Base-by-base conservation (phyloP, 2,329 filamentous ascomycete genomes). In the Magnaporthiopsis incrustans region DNA sequence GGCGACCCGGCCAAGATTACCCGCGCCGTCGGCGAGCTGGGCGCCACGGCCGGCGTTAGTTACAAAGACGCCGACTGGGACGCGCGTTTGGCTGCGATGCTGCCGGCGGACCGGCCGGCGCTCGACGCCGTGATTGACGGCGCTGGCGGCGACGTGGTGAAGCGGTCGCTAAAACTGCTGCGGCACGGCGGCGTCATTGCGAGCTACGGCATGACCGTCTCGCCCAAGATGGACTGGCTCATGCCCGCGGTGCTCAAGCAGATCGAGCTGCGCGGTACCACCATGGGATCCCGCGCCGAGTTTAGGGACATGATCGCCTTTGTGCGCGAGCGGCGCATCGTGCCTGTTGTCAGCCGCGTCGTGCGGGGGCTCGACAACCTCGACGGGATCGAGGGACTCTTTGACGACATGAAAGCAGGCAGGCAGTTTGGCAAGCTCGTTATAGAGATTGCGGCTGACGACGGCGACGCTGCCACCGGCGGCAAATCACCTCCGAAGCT, bases 381-480 rank as follows among this genome's bases (percentile, higher is more conserved):
- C 8, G 81, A 87, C n/a, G 89, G 80, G n/a, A 90, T 98, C 63
- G 87, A 98, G 66, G 81, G 80, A 0, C 75, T 97, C 62, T 98
- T 97, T 73, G 87, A 91, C 57, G 92, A 97, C 62, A 96, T 98
- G 86, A 91, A 90, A 73, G 84, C 86, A 7, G 91, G 89, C 0
- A 87, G 79, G 67, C 94, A 98, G 76, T 97, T 98, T 79, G 95
- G 94, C 14, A 98, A 98, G 77, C 76, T 98, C 70, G 92, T 97
- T 1, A 85, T 97, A 68, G 85, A 91, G 70, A 83, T 93, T 70
- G 81, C 71, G 0, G 68, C 70, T 15, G 73, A 69, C 15, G 63
- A 58, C 22, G 57, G 58, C 4, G 66, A 66, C 53, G 32, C 32
- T 8, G 26, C 15, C 38, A 22, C 15, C 15, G 38, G 5, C 38